These are phyloP conservation scores for Paracorniculantispora psalliotae DNA, from an alignment of 2,329 filamentous ascomycete species.

Conservation along the genomic window DNA sequence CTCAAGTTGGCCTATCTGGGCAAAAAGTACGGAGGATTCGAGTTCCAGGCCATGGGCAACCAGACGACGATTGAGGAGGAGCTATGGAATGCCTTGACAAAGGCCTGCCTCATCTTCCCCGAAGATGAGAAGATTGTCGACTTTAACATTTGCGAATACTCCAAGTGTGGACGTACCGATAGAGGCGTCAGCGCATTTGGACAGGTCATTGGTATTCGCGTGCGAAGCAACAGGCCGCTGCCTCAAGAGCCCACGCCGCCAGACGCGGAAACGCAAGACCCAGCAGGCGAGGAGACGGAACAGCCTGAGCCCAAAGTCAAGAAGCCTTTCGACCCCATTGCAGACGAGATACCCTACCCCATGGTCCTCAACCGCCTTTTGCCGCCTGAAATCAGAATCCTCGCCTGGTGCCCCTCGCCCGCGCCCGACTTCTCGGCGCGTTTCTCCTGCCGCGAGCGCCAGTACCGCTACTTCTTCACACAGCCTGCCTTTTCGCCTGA, in stretches of 20 bases:
- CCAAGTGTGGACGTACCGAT: slow-evolving; percentile 92
- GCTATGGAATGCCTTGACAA: slow-evolving; percentile 84
- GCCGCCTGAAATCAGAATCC: slow-evolving; percentile 80
- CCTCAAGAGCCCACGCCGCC: slow-evolving; percentile 22
- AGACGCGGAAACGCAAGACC: not conserved
- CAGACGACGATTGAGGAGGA: slow-evolving; percentile 87
- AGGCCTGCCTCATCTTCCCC: slow-evolving; percentile 76
- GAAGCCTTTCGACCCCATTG: slow-evolving; percentile 57
- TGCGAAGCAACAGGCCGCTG: slow-evolving; percentile 72
- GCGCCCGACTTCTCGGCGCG: slow-evolving; percentile 80
- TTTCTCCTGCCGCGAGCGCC: slow-evolving; percentile 85
- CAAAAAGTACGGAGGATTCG: slow-evolving; percentile 86
- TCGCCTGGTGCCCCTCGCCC: slow-evolving; percentile 87
- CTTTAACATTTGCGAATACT: slow-evolving; percentile 84
- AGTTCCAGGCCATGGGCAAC: slow-evolving; percentile 70
- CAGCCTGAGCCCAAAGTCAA: slow-evolving; percentile 21
- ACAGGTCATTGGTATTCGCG: slow-evolving; percentile 79
- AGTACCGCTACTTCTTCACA: slow-evolving; percentile 97
- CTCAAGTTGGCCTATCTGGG: slow-evolving; percentile 93
- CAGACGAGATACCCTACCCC: slow-evolving; percentile 80
- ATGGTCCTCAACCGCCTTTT: slow-evolving; percentile 81
- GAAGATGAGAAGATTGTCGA: slow-evolving; percentile 58
- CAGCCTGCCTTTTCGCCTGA: slow-evolving; percentile 78
- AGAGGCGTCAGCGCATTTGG: slow-evolving; percentile 93
- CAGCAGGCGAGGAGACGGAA: slow-evolving; percentile 13